Evolutionary conservation across 139 green algal genomes (phyloP), one percentile per base, ranked within the genome.

Genomic region (Chlamydomonas sphaeroides): DNA sequence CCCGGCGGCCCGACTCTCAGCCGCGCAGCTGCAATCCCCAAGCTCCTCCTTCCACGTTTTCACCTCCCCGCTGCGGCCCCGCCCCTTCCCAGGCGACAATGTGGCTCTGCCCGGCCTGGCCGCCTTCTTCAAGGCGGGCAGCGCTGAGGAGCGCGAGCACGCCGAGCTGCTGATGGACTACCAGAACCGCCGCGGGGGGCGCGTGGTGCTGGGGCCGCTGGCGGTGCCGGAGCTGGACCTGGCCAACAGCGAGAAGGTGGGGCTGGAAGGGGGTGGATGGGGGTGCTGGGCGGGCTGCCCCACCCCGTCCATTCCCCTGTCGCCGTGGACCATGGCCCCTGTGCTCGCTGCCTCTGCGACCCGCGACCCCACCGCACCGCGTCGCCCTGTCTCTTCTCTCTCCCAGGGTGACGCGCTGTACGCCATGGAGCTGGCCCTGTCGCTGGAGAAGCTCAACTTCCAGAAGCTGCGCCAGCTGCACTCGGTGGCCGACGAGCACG

Each of bases 401-500:
- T 14, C 45, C 4, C 92, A 98, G 92, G 95, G 96, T 41, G 97
- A 99, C 59, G 96, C 96, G 23, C 91, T 99, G 57, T 98, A 98
- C 70, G 95, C 93, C 23, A 96, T 99, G 93, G 96, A 99, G 92
- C 90, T 99, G 66, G 90, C 95, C 0, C 90, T 99, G 62, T 92
- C 85, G 8, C 90, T 99, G 75, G 96, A 99, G 91, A 99, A 99
- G 93, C 90, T 99, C 53, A 98, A 98, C 90, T 98, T 98, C 84
- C 89, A 96, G 62, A 96, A 96, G 88, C 89, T 98, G 67, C 83
- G 94, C 17, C 75, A 89, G 28, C 89, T 97, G 48, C 92, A 97
- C 70, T 76, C 87, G 20, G 81, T 93, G 53, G 96, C 96, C 11
- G 92, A 95, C 41, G 92, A 95, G 73, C 71, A 91, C 67, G 90